Base-by-base conservation (phyloP, 1,139 yeast genomes). In the Yamadazyma spencermartinsiae region DNA sequence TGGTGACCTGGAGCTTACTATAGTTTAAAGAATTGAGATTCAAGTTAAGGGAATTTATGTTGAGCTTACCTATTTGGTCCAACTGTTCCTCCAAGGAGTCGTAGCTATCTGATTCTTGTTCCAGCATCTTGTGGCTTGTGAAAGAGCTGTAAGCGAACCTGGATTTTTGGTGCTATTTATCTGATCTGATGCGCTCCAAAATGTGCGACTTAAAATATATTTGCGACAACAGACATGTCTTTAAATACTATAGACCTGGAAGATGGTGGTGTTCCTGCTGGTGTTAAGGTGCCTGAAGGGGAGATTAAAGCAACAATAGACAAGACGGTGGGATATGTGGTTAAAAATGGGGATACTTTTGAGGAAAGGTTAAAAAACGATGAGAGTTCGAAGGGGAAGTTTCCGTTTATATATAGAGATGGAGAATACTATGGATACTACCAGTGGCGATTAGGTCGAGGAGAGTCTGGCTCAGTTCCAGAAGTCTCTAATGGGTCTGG, bases 271-370 rank as follows among this genome's bases (percentile, higher is more conserved):
- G 23, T 28, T 7, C 79, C 80, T 1, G 63, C 60, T 0, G 75
- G 72, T 16, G 54, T 77, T 9, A 63, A 61, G 11, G 58, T 79
- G 3, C 89, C 89, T 0, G 86, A 87, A 1, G 70, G 69, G 2
- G 80, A 80, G 17, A 57, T 80, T 4, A 65, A 76, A 49, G 70
- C 68, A 19, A 72, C 79, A 7, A 82, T 89, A 12, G 82, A 78
- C 39, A 86, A 84, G 54, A 86, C 96, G 0, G 86, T 84, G 1
- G 77, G 68, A 3, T 87, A 83, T 53, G 87, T 89, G 9, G 52
- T 65, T 23, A 72, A 86, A 46, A 85, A 86, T 54, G 96, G 96
- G 0, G 56, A 52, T 25, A 61, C 69, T 8, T 86, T 88, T 60
- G 94, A 83, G 50, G 68, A 71, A 4, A 66, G 87, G 41, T 72